Evolutionary conservation across 1,139 yeast genomes (phyloP), one percentile per base, ranked within the genome.

Genomic region (Nakaseomyces delphensis): DNA sequence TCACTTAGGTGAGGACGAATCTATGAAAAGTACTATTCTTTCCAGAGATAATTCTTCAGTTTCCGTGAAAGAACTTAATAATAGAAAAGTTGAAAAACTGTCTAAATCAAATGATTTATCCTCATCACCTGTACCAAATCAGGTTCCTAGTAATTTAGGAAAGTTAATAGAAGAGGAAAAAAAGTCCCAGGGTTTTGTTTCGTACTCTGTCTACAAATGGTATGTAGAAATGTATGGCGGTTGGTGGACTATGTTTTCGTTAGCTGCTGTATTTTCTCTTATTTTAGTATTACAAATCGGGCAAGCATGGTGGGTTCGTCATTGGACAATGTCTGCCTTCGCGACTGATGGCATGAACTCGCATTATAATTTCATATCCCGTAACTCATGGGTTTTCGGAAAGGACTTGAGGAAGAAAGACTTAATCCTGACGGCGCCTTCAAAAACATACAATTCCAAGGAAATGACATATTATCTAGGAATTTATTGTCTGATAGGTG

Each of bases 261-360:
- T 80, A 39, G 43, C 73, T 14, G 30, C 59, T 6, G 57, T 74
- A 7, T 77, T 77, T 49, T 46, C 70, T 25, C 45, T 65, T 23
- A 71, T 79, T 20, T 86, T 83, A 53, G 60, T 64, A 31, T 61
- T 73, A 16, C 73, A 71, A 50, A 75, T 83, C 57, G 55, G 65
- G 20, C 87, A 82, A 62, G 73, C 86, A 7, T 82, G 82, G 79
- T 83, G 94, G 94, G 73, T 83, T 51, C 72, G 82, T 62, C 68
- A 69, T 38, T 83, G 94, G 94, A 33, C 37, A n/a, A 21, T 33
- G 37, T 13, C 10, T 3, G 27, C 27, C 4, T 33, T 33, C 21
- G n/a, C 37, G 7, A 18, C 20, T 13, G n/a, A 25, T 10, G 5
- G 6, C 13, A 13, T 11, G 4, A n/a, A 16, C 4, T 14, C 16